Percentiles rank a stretch among this genome's conserved stretches.
Conservation (phyloP, 2,329 filamentous ascomycete genomes). For the Cryphonectria parasitica region DNA sequence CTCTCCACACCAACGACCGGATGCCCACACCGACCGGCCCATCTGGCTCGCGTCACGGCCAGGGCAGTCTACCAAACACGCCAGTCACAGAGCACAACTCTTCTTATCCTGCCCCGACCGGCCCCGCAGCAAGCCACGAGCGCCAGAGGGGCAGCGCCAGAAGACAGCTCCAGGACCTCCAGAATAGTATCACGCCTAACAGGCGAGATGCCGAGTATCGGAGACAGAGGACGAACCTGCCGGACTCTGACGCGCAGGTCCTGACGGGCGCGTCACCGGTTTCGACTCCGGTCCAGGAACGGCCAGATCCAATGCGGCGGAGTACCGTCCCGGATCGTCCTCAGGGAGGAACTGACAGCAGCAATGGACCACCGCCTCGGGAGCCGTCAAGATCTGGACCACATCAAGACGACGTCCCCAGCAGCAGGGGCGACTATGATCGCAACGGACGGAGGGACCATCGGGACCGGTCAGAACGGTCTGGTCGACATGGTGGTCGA, state of each 20-base stretch:
- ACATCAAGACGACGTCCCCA: conserved; percentile 44
- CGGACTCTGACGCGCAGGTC: conserved; percentile 60
- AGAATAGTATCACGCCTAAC: conserved; percentile 45
- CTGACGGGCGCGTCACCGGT: conserved; percentile 58
- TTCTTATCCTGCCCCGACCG: conserved; percentile 34
- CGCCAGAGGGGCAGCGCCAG: conserved; percentile 45
- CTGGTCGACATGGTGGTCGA: conserved; percentile 52
- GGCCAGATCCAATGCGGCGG: conserved; percentile 48
- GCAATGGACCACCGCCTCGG: conserved; percentile 34
- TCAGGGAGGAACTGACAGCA: conserved; percentile 33
- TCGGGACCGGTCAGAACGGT: conserved; percentile 45
- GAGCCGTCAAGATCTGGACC: conserved; percentile 36
- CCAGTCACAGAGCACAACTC: conserved; percentile 34
- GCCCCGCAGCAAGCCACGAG: conserved; percentile 43
- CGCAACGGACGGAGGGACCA: conserved; percentile 47
- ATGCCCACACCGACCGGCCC: conserved; percentile 37
- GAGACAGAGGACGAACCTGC: conserved; percentile 45
- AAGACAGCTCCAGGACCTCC: conserved; percentile 59
- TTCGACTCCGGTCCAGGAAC: conserved; percentile 54
- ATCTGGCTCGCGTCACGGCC: conserved; percentile 29
- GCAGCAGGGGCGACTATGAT: conserved; percentile 47
- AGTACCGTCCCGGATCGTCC: conserved; percentile 38
- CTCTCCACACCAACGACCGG: conserved; percentile 37
- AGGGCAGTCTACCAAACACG: conserved; percentile 37
- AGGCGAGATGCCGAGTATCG: conserved; percentile 33